A percentile compares a stretch with the other conserved stretches of the same genome.
phyloP scores from a whole-genome alignment of 495 filamentous ascomycete species.

The Hapsidospora chrysogenum region DNA sequence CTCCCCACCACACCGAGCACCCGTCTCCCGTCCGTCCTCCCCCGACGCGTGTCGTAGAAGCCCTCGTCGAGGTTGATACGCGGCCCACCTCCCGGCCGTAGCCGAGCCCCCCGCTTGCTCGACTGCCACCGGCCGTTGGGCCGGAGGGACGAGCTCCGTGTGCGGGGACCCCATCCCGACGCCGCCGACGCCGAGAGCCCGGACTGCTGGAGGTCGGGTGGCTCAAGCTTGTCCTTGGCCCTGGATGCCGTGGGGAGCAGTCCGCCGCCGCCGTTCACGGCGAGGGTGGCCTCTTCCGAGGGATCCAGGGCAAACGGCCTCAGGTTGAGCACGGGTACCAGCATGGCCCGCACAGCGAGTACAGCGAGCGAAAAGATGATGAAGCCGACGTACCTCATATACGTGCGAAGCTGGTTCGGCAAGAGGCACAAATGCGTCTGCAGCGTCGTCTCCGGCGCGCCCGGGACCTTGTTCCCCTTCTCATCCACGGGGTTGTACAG shows the following conservation, averaged over 20 bases:
- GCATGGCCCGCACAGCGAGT: constrained; percentile 43
- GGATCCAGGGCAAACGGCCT: constrained; percentile 26
- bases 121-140: constrained; percentile 5
- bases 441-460: constrained; percentile 35
- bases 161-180: too few relatives aligned
- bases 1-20: constrained; percentile 11
- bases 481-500: constrained; percentile 78
- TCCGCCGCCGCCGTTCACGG: neutral
- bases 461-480: constrained; percentile 36
- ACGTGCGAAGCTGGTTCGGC: constrained; percentile 71
- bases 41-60: constrained; percentile 10
- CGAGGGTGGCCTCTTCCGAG: constrained; percentile 3
- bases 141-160: constrained; percentile 4
- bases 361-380: constrained; percentile 39
- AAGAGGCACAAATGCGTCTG: constrained; percentile 85
- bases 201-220: constrained; percentile 4
- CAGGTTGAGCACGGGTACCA: constrained; percentile 30
- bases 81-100: constrained; percentile 10
- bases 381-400: constrained; percentile 55
- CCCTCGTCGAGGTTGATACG: constrained; percentile 22
- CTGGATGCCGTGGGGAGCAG: constrained; percentile 29
- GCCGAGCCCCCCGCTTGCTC: constrained; percentile 11
- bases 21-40: neutral
- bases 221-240: constrained; percentile 26
- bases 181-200: too few relatives aligned